Evolutionary conservation across 352 stramenopile genomes (phyloP), one percentile per base, ranked within the genome.

Genomic region (Phytophthora sojae): DNA sequence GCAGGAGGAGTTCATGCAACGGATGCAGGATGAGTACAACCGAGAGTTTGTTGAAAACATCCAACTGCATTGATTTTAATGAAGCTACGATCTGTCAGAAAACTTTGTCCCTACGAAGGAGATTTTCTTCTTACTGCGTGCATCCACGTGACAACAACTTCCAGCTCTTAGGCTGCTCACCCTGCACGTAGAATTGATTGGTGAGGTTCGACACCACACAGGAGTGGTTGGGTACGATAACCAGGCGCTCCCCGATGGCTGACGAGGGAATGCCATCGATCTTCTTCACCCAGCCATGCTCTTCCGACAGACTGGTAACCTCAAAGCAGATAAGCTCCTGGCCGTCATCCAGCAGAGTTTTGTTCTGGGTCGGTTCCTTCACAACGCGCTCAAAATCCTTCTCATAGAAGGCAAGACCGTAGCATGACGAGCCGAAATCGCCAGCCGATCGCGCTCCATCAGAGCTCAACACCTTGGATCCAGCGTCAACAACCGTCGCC

Each of bases 181-280:
- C 73, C 26, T 90, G 79, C 14, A 94, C 56, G 65, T 81, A 90
- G 23, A 94, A 81, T 29, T 60, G 79, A 64, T 92, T 78, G 1
- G 82, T 88, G 51, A 94, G 80, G 60, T 94, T 94, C 7, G 76
- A 73, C 15, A 91, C 77, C 15, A 90, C 80, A 39, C 86, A 94
- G 25, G 85, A 65, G 45, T 94, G 86, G 65, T 92, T 94, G 15
- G 84, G 84, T 11, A 92, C 61, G 30, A 92, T 83, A n/a, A 88
- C 56, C 64, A 94, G 79, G 17, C 77, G 79, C 45, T 82, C 60
- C 35, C 86, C 84, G 32, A 94, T 90, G 6, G 69, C 52, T 0
- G 86, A 84, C 0, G 75, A 69, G 8, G 76, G 61, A 37, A 88
- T 77, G 15, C 84, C 82, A 9, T 90, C 81, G 6, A 84, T 70